Conservation (phyloP, 257 asterid genomes). For the Primulina tabacum region DNA sequence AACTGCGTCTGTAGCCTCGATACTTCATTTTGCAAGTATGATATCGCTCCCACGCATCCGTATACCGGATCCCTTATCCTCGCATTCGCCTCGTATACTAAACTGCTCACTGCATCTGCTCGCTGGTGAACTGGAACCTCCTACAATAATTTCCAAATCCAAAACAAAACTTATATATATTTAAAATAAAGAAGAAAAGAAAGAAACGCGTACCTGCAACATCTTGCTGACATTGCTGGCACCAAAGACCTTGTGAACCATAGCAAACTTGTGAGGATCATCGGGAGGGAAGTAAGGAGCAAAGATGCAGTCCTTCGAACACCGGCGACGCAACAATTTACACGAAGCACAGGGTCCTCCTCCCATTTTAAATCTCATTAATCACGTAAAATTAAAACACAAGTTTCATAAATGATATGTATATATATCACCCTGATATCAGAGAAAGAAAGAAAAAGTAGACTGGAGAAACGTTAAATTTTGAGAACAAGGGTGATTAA, state of each 20-base stretch:
- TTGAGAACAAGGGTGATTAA: not conserved
- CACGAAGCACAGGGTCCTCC: slow-evolving; percentile 92
- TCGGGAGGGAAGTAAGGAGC: slow-evolving; percentile 94
- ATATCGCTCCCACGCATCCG: slow-evolving; percentile 88
- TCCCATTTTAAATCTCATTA: slow-evolving; percentile 32
- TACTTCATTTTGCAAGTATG: slow-evolving; percentile 76
- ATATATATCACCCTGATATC: not conserved
- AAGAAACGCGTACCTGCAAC: slow-evolving; percentile 58
- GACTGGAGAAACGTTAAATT: not conserved
- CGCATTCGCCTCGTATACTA: slow-evolving; percentile 86
- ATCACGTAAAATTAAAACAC: not conserved
- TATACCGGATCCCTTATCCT: slow-evolving; percentile 83
- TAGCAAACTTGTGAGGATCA: slow-evolving; percentile 95
- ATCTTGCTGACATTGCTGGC: slow-evolving; percentile 95
- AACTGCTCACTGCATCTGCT: slow-evolving; percentile 80
- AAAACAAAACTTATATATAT: too few relatives aligned
- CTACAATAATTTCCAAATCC: slow-evolving; percentile 28
- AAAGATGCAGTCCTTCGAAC: slow-evolving; percentile 84
- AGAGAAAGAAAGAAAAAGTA: too few relatives aligned
- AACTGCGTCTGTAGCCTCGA: slow-evolving; percentile 81
- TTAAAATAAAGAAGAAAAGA: not conserved
- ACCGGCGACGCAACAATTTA: slow-evolving; percentile 78
- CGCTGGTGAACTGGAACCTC: slow-evolving; percentile 77
- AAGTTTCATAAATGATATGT: not conserved
- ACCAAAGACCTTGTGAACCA: slow-evolving; percentile 92